Evolutionary conservation across 1,139 yeast genomes (phyloP).

Genomic region (Lodderomyces parapsilosis): DNA sequence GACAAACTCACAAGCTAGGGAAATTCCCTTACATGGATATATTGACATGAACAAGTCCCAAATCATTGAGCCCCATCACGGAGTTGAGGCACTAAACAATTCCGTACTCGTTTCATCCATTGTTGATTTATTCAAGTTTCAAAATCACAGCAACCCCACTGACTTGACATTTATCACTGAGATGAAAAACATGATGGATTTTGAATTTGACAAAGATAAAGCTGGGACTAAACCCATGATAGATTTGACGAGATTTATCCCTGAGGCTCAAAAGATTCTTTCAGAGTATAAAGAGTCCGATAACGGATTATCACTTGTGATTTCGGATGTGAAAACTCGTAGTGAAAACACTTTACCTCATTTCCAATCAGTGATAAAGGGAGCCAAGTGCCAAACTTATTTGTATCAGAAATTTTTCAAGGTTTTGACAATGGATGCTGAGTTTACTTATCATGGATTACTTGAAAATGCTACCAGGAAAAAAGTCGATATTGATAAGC

Average conservation of each 20-base stretch:
- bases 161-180: slow-evolving; percentile 5
- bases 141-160: slow-evolving; percentile 12
- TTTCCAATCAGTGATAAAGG: slow-evolving; percentile 45
- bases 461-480: slow-evolving; percentile 46
- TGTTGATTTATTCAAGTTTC: slow-evolving; percentile 48
- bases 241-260: slow-evolving; percentile 24
- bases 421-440: slow-evolving; percentile 24
- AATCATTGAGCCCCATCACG: slow-evolving; percentile 18
- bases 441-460: slow-evolving; percentile 32
- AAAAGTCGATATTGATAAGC: slow-evolving; percentile 47
- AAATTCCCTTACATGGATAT: slow-evolving; percentile 56
- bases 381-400: slow-evolving; percentile 57
- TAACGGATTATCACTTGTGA: slow-evolving; percentile 19
- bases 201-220: slow-evolving; percentile 8
- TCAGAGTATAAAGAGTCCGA: slow-evolving; percentile 15
- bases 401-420: slow-evolving; percentile 51
- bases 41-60: slow-evolving; percentile 29
- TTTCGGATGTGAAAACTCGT: slow-evolving; percentile 64
- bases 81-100: neutral
- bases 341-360: slow-evolving; percentile 38
- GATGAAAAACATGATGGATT: slow-evolving; percentile 2
- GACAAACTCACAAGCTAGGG: slow-evolving; percentile 55
- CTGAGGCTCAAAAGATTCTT: slow-evolving; percentile 15
- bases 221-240: slow-evolving; percentile 14
- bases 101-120: slow-evolving; percentile 57